Evolutionary conservation across 495 filamentous ascomycete genomes (phyloP).

Genomic region (Aspergillus haitiensis): DNA sequence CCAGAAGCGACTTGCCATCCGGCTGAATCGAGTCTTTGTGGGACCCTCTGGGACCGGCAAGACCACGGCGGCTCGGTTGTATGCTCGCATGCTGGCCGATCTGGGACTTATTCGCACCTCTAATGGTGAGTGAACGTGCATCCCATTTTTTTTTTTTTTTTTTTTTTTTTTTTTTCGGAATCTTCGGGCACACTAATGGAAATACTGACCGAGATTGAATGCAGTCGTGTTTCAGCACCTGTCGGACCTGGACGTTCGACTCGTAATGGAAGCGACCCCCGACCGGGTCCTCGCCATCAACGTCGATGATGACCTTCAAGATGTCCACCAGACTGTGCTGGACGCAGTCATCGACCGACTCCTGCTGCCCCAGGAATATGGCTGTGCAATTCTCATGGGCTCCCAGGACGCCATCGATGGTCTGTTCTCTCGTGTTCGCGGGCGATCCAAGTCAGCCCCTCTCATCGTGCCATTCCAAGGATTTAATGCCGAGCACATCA

Average conservation of each 20-base stretch:
- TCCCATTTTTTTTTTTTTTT: too few relatives aligned
- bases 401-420: conserved; percentile 7
- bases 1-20: conserved; percentile 15
- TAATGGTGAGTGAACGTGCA: conserved; percentile 16
- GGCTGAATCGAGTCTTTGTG: conserved; percentile 22
- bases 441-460: neutral
- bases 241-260: neutral
- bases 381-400: conserved; percentile 20
- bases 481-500: conserved; percentile 19
- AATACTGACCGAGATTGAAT: neutral
- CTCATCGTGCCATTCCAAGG: conserved; percentile 20
- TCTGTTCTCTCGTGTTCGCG: conserved; percentile 7
- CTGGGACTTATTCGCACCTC: conserved; percentile 16
- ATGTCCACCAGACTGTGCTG: conserved; percentile 10
- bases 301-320: conserved; percentile 7
- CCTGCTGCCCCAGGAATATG: conserved; percentile 6
- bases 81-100: conserved; percentile 52
- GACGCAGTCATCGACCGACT: conserved; percentile 14
- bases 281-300: conserved; percentile 18
- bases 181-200: neutral
- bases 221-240: neutral
- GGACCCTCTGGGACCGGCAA: conserved; percentile 54
- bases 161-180: neutral
- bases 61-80: conserved; percentile 64
- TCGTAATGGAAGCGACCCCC: neutral